A percentile compares a stretch with the other conserved stretches of the same genome.
Conservation (phyloP, 2,329 filamentous ascomycete genomes). For the Phyllosticta paracitricarpa region DNA sequence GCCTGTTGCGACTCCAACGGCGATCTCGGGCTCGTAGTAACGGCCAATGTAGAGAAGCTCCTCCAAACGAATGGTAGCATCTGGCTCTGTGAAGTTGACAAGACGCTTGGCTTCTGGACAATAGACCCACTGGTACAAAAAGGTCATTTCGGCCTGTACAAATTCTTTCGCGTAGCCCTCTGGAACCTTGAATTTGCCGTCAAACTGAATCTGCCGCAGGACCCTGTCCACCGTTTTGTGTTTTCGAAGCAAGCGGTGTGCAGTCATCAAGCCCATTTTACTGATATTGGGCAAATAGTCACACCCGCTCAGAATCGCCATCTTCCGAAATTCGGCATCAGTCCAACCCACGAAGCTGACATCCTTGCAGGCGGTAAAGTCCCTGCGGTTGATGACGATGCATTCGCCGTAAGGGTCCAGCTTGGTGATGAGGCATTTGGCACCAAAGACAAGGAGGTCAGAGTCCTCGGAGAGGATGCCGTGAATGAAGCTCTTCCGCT, state of each 20-base stretch:
- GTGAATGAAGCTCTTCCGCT: slow-evolving; percentile 70
- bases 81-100: slow-evolving; percentile 63
- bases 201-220: slow-evolving; percentile 74
- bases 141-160: slow-evolving; percentile 79
- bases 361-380: slow-evolving; percentile 83
- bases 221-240: slow-evolving; percentile 79
- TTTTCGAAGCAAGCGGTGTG: slow-evolving; percentile 81
- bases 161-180: slow-evolving; percentile 73
- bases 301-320: slow-evolving; percentile 94
- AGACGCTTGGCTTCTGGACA: slow-evolving; percentile 63
- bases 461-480: slow-evolving; percentile 96
- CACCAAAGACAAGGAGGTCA: slow-evolving; percentile 89
- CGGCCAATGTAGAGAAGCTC: slow-evolving; percentile 75
- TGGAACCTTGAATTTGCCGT: slow-evolving; percentile 75
- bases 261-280: slow-evolving; percentile 84
- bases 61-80: slow-evolving; percentile 51
- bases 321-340: slow-evolving; percentile 79
- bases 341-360: slow-evolving; percentile 87
- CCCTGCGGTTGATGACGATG: slow-evolving; percentile 77
- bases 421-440: slow-evolving; percentile 83
- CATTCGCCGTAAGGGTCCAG: slow-evolving; percentile 89
- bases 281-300: slow-evolving; percentile 86
- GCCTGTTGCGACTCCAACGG: slow-evolving; percentile 65
- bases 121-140: slow-evolving; percentile 89
- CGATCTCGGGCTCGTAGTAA: slow-evolving; percentile 57